Evolutionary conservation across 768 basidiomycete species (phyloP).

Genomic region (Termitomyces sp.): DNA sequence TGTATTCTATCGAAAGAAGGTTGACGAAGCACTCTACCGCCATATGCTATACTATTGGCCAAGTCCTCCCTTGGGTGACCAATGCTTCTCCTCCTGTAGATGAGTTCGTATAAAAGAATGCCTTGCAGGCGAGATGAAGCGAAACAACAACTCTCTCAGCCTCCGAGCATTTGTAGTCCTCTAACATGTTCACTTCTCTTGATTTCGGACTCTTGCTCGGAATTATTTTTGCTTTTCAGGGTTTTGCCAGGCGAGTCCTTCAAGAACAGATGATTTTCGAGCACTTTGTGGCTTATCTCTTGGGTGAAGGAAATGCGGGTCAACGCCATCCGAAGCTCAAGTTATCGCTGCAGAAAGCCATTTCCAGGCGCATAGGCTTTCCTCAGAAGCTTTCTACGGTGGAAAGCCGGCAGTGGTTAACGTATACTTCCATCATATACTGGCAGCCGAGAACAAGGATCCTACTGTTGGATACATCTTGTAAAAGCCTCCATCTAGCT

Average conservation of each 20-base stretch:
- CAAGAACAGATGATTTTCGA: neutral
- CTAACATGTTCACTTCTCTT: neutral
- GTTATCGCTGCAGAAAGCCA: conserved; percentile 7
- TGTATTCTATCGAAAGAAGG: neutral
- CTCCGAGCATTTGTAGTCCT: neutral
- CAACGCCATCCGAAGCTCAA: conserved; percentile 6
- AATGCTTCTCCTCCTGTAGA: neutral
- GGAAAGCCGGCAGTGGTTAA: neutral
- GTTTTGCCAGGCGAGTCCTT: neutral
- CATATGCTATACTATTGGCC: neutral
- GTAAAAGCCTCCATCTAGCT: conserved; percentile 18
- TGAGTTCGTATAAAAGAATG: neutral
- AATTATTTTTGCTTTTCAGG: neutral
- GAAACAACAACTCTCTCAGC: neutral
- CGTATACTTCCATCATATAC: conserved; percentile 26
- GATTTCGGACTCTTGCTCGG: neutral
- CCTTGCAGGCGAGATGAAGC: neutral
- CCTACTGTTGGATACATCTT: conserved; percentile 32
- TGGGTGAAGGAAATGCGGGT: conserved; percentile 4
- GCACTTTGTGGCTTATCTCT: neutral
- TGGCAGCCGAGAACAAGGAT: conserved; percentile 15
- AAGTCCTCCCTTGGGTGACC: neutral
- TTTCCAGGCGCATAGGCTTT: conserved; percentile 9
- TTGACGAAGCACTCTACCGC: neutral
- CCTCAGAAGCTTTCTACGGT: neutral